These are phyloP conservation scores for Pseudogymnoascus sp. DNA, from an alignment of 2,329 filamentous ascomycete species.

Conservation along the genomic window DNA sequence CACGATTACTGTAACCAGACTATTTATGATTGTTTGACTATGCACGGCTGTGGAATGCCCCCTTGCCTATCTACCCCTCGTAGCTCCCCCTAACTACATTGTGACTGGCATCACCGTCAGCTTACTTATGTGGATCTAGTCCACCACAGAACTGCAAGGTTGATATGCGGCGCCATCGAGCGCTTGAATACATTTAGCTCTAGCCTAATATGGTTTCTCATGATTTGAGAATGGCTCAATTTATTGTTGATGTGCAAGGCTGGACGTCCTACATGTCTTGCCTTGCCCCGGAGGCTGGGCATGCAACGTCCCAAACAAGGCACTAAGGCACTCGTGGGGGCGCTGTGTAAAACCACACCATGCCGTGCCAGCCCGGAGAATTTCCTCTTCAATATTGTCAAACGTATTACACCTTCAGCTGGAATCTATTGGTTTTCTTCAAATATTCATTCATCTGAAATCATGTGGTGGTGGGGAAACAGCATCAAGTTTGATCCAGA, in stretches of 20 bases:
- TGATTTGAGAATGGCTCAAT: neutral
- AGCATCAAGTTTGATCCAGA: constrained; percentile 25
- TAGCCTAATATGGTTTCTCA: neutral
- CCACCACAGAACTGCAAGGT: neutral
- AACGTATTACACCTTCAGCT: neutral
- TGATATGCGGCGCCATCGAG: neutral
- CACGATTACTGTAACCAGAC: neutral
- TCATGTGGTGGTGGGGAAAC: neutral
- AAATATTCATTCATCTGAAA: neutral
- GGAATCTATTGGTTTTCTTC: neutral
- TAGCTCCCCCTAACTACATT: neutral
- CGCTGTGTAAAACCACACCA: neutral
- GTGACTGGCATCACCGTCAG: neutral
- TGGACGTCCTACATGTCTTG: neutral
- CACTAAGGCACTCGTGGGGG: no score
- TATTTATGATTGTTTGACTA: constrained; percentile 3
- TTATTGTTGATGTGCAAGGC: neutral
- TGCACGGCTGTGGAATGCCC: neutral
- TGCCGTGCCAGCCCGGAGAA: neutral
- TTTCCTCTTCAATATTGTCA: neutral
- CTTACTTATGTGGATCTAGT: neutral
- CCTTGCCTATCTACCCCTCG: neutral
- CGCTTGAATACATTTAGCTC: neutral
- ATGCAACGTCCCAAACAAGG: neutral
- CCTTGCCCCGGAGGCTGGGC: neutral